Evolutionary conservation across 2,329 filamentous ascomycete genomes (phyloP), one percentile per base, ranked within the genome.

Genomic region (Thielaviopsis ethacetica): DNA sequence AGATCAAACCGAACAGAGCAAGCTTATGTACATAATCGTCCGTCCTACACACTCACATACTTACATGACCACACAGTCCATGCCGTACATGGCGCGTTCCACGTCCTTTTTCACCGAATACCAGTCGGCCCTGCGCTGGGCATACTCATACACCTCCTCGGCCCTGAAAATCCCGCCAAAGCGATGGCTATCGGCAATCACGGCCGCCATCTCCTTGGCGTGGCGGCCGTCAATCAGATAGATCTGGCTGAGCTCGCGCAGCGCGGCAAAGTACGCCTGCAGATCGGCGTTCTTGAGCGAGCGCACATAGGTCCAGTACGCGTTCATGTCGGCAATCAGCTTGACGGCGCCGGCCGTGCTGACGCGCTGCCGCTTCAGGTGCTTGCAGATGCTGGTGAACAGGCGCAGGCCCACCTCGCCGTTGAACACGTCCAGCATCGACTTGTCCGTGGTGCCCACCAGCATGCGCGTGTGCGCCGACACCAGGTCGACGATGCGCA

Each of bases 141-240:
- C 93, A 73, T 94, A 98, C 74, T 97, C 91, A 67, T 95, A 95
- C 3, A 97, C 93, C 74, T 98, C 93, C 70, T 98, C 93, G 0
- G 91, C 88, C 21, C 91, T 80, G 67, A 97, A 96, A 54, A 98
- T 87, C 13, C 93, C 93, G 26, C 87, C 81, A 69, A 97, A 98
- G 2, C 91, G 81, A 67, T 91, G 87, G 0, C 82, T 83, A 68
- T 98, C 93, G 0, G 93, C 91, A 68, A 98, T 96, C 59, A 98
- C 88, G 2, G 85, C 86, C 5, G 93, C 93, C 76, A 98, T 85
- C 70, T 97, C 93, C 70, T 95, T 95, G 15, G 93, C 88, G 68
- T 97, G 86, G 26, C 79, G 77, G 24, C 66, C 64, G 63, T 91
- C 89, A 62, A 98, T 94, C 56, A 98, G 77, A 70, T 95, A 98